Base-by-base conservation (phyloP, 2,329 filamentous ascomycete genomes). In the Venturia aucupariae region DNA sequence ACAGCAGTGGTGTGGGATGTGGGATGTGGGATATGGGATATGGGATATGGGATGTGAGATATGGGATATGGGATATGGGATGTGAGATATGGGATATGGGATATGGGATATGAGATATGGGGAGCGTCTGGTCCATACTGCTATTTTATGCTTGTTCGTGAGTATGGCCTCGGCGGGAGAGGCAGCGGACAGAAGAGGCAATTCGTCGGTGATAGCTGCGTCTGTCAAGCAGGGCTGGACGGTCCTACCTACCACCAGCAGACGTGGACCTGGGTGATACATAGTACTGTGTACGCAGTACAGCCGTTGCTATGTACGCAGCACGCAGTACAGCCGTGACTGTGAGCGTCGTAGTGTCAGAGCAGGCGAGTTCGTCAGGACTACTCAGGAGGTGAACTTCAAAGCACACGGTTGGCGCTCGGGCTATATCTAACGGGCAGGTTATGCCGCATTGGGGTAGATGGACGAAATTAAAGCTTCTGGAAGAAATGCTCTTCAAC, bases 401-500 rank as follows among this genome's bases (percentile, higher is more conserved):
- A 27, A n/a, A n/a, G n/a, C n/a, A n/a, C n/a, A n/a, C n/a, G n/a
- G n/a, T 17, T 35, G 30, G 15, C 51, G 51, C 30, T 35, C 27
- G 51, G 51, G 51, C 51, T 15, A 35, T 35, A 57, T 19, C 27
- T 17, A 57, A 57, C 51, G 30, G 51, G 3, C 30, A 35, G 17
- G 51, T 57, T 57, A 57, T 32, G 1, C 51, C 27, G 15, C 11
- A 38, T 57, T 57, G 30, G 51, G 51, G 51, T 57, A 57, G 51
- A 10, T 1, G 35, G 17, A 35, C 27, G 51, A 57, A 17, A 57
- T 55, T 55, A 55, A 55, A 32, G 5, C 48, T 55, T 32, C 48
- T 55, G 24, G 24, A 55, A 55, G 48, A 32, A 17, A n/a, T 57
- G 51, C 51, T 57, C 19, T 57, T 35, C 30, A 57, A 57, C 51